phyloP scores from a whole-genome alignment of 2,329 filamentous ascomycete genomes.

The Cryphonectria japonica region DNA sequence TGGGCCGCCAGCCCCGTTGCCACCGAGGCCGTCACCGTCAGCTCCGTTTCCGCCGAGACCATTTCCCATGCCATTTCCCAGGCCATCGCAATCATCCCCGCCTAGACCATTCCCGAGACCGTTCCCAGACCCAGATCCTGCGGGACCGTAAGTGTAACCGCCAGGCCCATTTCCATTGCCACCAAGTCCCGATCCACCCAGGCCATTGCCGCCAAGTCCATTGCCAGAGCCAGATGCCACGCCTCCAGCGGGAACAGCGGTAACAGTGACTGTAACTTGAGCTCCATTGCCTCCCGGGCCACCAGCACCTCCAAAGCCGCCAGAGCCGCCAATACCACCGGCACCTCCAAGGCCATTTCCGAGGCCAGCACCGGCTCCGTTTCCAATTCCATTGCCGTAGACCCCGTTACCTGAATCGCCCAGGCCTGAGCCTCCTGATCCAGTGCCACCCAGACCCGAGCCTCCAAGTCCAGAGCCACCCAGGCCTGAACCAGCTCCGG shows the following conservation, averaged over 20 bases:
- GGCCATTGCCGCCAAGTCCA: slow-evolving; percentile 19
- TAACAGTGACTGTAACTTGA: slow-evolving; percentile 22
- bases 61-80: slow-evolving; percentile 15
- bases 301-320: slow-evolving; percentile 9
- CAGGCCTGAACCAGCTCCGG: slow-evolving; percentile 13
- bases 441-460: neutral
- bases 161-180: slow-evolving; percentile 6
- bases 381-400: slow-evolving; percentile 17
- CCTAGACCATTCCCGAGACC: slow-evolving; percentile 6
- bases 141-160: neutral
- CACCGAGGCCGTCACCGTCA: slow-evolving; percentile 12
- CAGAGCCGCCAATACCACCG: slow-evolving; percentile 14
- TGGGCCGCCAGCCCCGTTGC: slow-evolving; percentile 13
- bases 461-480: too few relatives aligned
- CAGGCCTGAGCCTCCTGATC: neutral
- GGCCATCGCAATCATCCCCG: slow-evolving; percentile 3
- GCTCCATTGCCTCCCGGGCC: slow-evolving; percentile 17
- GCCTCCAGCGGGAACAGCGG: slow-evolving; percentile 18
- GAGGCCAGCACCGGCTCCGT: slow-evolving; percentile 15
- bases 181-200: slow-evolving; percentile 10
- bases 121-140: slow-evolving; percentile 6
- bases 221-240: slow-evolving; percentile 19
- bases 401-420: neutral
- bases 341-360: slow-evolving; percentile 16
- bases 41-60: slow-evolving; percentile 11